phyloP scores from a whole-genome alignment of 2,329 filamentous ascomycete genomes.

The Onygenales sp. region DNA sequence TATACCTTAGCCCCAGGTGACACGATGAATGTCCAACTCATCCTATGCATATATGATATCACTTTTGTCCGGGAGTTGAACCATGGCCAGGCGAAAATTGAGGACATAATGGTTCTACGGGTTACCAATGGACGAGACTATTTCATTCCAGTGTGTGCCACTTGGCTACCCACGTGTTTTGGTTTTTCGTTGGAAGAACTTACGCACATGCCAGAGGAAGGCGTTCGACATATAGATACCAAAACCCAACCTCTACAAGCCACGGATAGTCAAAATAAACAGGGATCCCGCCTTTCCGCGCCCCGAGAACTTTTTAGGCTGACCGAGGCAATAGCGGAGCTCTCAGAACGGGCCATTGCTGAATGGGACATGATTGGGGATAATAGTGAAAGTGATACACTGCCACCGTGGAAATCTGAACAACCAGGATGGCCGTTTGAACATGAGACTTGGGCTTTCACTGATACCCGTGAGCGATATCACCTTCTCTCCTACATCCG shows the following conservation, averaged over 20 bases:
- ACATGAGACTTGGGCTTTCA: slow-evolving; percentile 39
- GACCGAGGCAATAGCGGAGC: slow-evolving; percentile 64
- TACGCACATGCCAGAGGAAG: slow-evolving; percentile 68
- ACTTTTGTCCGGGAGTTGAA: slow-evolving; percentile 63
- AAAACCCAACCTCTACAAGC: slow-evolving; percentile 27
- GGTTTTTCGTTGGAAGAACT: slow-evolving; percentile 82
- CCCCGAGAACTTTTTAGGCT: slow-evolving; percentile 83
- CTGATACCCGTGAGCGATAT: slow-evolving; percentile 31
- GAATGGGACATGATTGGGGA: slow-evolving; percentile 52
- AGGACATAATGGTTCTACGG: slow-evolving; percentile 80
- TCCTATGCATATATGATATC: slow-evolving; percentile 56
- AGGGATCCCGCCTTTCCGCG: slow-evolving; percentile 57
- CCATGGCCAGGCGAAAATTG: slow-evolving; percentile 53
- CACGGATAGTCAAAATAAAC: slow-evolving; percentile 22
- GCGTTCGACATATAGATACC: slow-evolving; percentile 57
- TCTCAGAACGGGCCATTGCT: slow-evolving; percentile 49
- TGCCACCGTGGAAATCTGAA: slow-evolving; percentile 45
- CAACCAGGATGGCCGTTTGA: slow-evolving; percentile 51
- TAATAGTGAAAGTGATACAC: slow-evolving; percentile 19
- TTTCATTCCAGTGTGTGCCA: slow-evolving; percentile 71
- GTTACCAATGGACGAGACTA: slow-evolving; percentile 80
- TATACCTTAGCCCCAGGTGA: slow-evolving; percentile 78
- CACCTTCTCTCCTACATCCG: slow-evolving; percentile 37
- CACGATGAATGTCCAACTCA: slow-evolving; percentile 60
- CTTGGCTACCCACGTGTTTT: slow-evolving; percentile 74